phyloP scores from a whole-genome alignment of 805 yeast genomes.

The Teunomyces funiuensis region DNA sequence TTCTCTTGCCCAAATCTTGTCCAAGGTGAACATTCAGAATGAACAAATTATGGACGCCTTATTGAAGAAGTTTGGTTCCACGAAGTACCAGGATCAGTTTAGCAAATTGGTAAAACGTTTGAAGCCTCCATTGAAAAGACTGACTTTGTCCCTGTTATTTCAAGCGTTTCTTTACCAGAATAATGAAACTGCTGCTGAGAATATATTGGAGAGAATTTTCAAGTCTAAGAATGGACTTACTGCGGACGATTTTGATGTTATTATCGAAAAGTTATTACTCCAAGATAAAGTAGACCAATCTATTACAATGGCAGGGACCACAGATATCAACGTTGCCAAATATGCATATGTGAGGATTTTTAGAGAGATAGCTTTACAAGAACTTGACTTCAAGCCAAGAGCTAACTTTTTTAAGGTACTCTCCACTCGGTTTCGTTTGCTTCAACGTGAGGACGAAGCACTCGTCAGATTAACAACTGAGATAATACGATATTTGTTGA shows the following conservation, averaged over 20 bases:
- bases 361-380: slow-evolving; percentile 8
- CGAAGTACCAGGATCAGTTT: slow-evolving; percentile 11
- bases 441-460: slow-evolving; percentile 16
- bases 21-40: not conserved
- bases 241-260: slow-evolving; percentile 25
- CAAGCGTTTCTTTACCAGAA: slow-evolving; percentile 26
- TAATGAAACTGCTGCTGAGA: slow-evolving; percentile 29
- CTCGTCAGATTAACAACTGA: slow-evolving; percentile 16
- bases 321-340: slow-evolving; percentile 22
- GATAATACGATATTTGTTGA: slow-evolving; percentile 18
- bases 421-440: slow-evolving; percentile 9
- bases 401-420: slow-evolving; percentile 12
- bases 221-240: slow-evolving; percentile 27
- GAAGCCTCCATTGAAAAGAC: slow-evolving; percentile 31
- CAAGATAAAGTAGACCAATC: slow-evolving; percentile 25
- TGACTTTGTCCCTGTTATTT: slow-evolving; percentile 34
- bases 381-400: not conserved
- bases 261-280: slow-evolving; percentile 25
- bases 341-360: slow-evolving; percentile 26
- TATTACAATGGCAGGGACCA: slow-evolving; percentile 19
- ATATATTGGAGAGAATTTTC: slow-evolving; percentile 28
- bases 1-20: not conserved
- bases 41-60: slow-evolving; percentile 14
- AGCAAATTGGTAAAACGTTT: slow-evolving; percentile 21
- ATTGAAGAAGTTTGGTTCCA: slow-evolving; percentile 19